Percentiles rank a stretch among this genome's conserved stretches.
These are phyloP conservation scores for Fusarium sp. DNA, from an alignment of 2,329 filamentous ascomycete genomes.

Conservation along the genomic window DNA sequence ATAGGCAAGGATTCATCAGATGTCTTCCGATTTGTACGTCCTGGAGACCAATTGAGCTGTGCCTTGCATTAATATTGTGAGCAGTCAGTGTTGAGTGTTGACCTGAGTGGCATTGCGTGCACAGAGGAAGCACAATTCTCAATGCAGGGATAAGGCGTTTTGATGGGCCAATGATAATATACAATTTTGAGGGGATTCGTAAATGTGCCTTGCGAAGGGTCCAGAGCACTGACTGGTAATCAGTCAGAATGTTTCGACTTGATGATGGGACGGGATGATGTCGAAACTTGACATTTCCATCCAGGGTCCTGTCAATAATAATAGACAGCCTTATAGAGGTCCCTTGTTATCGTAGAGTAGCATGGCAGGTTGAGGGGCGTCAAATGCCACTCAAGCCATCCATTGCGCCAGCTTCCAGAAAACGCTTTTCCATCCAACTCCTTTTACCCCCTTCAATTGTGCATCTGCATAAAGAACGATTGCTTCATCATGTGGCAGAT, in stretches of 20 bases:
- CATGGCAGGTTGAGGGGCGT: neutral
- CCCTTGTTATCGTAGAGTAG: neutral
- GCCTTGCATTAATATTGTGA: constrained; percentile 3
- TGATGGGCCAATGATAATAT: constrained; percentile 1
- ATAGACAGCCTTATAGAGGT: neutral
- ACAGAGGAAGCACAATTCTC: constrained; percentile 11
- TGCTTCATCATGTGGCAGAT: neutral
- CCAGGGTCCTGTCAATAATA: constrained; percentile 4
- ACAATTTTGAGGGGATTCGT: neutral
- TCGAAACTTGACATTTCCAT: constrained; percentile 19
- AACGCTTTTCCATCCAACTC: neutral
- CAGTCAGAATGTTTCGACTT: constrained; percentile 3
- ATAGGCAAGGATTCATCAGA: constrained; percentile 19
- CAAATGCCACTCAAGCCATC: constrained; percentile 4
- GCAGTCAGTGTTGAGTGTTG: neutral
- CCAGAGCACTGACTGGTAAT: constrained; percentile 15
- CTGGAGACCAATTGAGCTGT: neutral
- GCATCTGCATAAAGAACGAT: constrained; percentile 20
- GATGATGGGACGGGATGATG: neutral
- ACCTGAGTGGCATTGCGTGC: neutral
- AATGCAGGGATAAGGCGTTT: neutral
- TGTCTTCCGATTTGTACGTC: constrained; percentile 1
- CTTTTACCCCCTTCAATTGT: constrained; percentile 9
- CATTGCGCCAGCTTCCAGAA: neutral
- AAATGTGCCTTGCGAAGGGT: neutral